Conservation (phyloP, 306 rosid genomes). For the Hippophae tibetana region DNA sequence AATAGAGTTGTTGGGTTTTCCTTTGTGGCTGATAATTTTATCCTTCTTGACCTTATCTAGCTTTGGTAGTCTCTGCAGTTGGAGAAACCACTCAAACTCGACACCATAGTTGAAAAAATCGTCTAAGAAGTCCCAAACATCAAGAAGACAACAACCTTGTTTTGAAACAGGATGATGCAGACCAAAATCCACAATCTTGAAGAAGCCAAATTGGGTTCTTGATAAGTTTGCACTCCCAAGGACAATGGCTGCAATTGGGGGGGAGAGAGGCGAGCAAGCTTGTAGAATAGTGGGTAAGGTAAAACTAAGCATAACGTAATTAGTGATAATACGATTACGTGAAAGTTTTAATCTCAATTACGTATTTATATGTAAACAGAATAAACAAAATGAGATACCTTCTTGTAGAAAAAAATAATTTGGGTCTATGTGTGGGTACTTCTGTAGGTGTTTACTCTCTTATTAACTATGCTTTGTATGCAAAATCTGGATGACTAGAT, state of each 20-base stretch:
- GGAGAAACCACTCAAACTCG: conserved; percentile 61
- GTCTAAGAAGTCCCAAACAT: conserved; percentile 50
- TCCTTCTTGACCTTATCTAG: conserved; percentile 29
- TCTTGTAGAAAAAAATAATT: too few relatives aligned
- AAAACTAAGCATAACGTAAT: too few relatives aligned
- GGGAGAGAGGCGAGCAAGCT: conserved; percentile 50
- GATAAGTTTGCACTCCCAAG: conserved; percentile 67
- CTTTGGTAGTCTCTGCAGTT: conserved; percentile 39
- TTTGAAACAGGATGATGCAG: conserved; percentile 26
- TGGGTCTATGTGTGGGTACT: too few relatives aligned
- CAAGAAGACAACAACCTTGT: conserved; percentile 40
- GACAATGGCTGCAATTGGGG: conserved; percentile 57
- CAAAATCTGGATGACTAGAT: conserved; percentile 8
- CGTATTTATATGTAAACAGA: too few relatives aligned
- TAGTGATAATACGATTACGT: too few relatives aligned
- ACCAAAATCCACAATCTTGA: conserved; percentile 34
- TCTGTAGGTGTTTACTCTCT: too few relatives aligned
- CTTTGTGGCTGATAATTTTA: conserved; percentile 22
- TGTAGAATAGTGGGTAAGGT: conserved; percentile 21
- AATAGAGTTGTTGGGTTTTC: conserved; percentile 69
- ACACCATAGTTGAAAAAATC: conserved; percentile 34
- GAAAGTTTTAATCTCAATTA: too few relatives aligned
- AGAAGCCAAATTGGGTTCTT: conserved; percentile 45
- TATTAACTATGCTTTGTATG: neutral
- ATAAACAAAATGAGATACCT: too few relatives aligned